A percentile compares a stretch with the other conserved stretches of the same genome.
Evolutionary conservation across 2,329 filamentous ascomycete genomes (phyloP).

Genomic region (Byssothecium circinans): DNA sequence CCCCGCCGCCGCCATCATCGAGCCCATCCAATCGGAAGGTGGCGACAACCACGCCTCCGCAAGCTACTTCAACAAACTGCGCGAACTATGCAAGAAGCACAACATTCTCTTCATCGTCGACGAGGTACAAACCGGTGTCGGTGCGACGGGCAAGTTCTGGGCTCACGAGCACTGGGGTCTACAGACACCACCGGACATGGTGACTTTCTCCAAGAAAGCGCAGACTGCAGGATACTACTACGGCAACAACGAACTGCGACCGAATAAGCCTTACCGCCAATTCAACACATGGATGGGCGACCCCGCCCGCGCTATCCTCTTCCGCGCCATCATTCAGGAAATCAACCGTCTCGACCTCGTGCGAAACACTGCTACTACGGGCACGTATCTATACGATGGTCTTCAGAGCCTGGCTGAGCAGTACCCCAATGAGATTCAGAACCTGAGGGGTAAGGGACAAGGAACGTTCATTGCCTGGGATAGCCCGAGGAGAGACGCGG

Average conservation of each 20-base stretch:
- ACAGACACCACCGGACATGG: constrained; percentile 79
- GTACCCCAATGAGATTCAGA: constrained; percentile 77
- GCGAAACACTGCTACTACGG: constrained; percentile 73
- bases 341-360: constrained; percentile 78
- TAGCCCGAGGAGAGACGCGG: constrained; percentile 74
- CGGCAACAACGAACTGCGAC: constrained; percentile 74
- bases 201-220: constrained; percentile 94
- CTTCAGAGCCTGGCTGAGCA: constrained; percentile 67
- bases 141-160: constrained; percentile 94
- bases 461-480: constrained; percentile 95
- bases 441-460: constrained; percentile 83
- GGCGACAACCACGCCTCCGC: constrained; percentile 93
- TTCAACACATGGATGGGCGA: constrained; percentile 99
- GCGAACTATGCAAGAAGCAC: constrained; percentile 75
- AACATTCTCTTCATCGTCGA: constrained; percentile 86
- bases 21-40: constrained; percentile 91
- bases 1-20: constrained; percentile 79
- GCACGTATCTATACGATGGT: constrained; percentile 74
- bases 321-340: constrained; percentile 83
- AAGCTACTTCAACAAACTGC: constrained; percentile 81
- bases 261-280: constrained; percentile 92
- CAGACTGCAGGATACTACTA: constrained; percentile 94
- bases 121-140: constrained; percentile 91
- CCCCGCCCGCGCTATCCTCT: constrained; percentile 79
- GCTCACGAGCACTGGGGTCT: constrained; percentile 95